A percentile compares a stretch with the other conserved stretches of the same genome.
Conservation (phyloP, 1,284 basidiomycete genomes). For the Pascua guehoae region DNA sequence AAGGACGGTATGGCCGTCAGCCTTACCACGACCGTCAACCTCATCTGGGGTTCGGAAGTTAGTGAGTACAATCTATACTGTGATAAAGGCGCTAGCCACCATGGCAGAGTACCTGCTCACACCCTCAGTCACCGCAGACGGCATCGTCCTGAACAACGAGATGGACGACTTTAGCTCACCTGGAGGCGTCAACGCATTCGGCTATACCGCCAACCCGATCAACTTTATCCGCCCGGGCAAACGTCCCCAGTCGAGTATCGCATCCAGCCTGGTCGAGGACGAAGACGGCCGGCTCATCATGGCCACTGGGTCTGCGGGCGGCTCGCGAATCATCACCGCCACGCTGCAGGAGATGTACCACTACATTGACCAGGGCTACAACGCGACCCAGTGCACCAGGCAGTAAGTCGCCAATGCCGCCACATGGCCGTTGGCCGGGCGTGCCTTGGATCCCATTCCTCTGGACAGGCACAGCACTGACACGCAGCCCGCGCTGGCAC, state of each 20-base stretch:
- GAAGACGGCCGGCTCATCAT: constrained; percentile 43
- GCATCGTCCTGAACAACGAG: constrained; percentile 41
- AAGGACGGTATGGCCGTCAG: constrained; percentile 45
- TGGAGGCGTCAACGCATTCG: constrained; percentile 46
- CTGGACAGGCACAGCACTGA: neutral
- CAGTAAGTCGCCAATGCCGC: constrained; percentile 17
- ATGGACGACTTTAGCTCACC: constrained; percentile 49
- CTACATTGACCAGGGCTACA: constrained; percentile 32
- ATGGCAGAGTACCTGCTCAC: too few species aligned
- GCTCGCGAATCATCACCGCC: constrained; percentile 50
- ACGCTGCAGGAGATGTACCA: constrained; percentile 45
- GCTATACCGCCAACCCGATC: constrained; percentile 41
- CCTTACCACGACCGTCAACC: constrained; percentile 51
- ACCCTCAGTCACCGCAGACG: constrained; percentile 26
- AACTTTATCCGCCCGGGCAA: constrained; percentile 49
- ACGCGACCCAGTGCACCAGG: constrained; percentile 28
- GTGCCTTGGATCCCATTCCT: neutral
- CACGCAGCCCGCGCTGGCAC: constrained; percentile 49
- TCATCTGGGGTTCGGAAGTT: constrained; percentile 43
- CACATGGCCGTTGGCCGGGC: too few species aligned
- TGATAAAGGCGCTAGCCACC: neutral
- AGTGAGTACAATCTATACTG: constrained; percentile 25
- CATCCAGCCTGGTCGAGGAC: constrained; percentile 46
- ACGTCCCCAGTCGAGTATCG: constrained; percentile 48
- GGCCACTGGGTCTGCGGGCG: constrained; percentile 48